These are phyloP conservation scores for Tardiomyces digboiensis DNA, from an alignment of 1,139 yeast species.

Conservation along the genomic window DNA sequence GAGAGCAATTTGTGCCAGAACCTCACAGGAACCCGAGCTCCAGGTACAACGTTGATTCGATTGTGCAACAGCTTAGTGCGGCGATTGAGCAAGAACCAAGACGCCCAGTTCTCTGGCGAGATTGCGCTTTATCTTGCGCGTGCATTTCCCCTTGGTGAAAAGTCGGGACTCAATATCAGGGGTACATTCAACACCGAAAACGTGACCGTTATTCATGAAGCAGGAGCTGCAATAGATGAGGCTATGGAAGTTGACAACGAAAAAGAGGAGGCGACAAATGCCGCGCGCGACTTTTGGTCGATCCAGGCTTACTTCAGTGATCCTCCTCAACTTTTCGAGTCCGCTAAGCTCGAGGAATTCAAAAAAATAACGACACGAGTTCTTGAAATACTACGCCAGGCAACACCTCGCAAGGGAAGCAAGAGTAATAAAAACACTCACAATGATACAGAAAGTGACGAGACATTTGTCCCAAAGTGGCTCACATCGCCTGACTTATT, in stretches of 20 bases:
- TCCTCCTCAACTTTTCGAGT: slow-evolving; percentile 15
- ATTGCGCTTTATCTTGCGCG: slow-evolving; percentile 28
- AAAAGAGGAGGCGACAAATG: slow-evolving; percentile 4
- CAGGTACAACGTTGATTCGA: slow-evolving; percentile 30
- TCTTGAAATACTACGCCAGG: not conserved
- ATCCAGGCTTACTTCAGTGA: slow-evolving; percentile 20
- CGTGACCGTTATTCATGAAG: slow-evolving; percentile 14
- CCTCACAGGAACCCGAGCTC: slow-evolving; percentile 24
- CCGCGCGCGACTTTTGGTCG: slow-evolving; percentile 19
- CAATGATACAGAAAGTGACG: slow-evolving; percentile 4
- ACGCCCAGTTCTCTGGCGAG: slow-evolving; percentile 29
- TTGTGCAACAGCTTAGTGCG: slow-evolving; percentile 28
- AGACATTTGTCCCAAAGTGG: slow-evolving; percentile 27
- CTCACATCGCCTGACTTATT: slow-evolving; percentile 26
- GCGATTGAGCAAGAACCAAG: slow-evolving; percentile 27
- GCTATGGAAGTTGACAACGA: slow-evolving; percentile 4
- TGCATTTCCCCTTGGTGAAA: slow-evolving; percentile 30
- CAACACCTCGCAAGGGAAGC: not conserved
- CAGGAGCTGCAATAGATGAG: not conserved
- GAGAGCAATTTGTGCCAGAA: slow-evolving; percentile 18
- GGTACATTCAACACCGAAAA: slow-evolving; percentile 30
- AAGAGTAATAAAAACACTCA: slow-evolving; percentile 1
- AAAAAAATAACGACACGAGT: slow-evolving; percentile 7
- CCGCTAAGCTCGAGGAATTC: slow-evolving; percentile 9
- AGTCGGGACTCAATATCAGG: slow-evolving; percentile 29